Percentiles rank a stretch among this genome's conserved stretches.
These are phyloP conservation scores for Penstemon newberryi DNA, from an alignment of 257 asterid genomes.

Conservation along the genomic window DNA sequence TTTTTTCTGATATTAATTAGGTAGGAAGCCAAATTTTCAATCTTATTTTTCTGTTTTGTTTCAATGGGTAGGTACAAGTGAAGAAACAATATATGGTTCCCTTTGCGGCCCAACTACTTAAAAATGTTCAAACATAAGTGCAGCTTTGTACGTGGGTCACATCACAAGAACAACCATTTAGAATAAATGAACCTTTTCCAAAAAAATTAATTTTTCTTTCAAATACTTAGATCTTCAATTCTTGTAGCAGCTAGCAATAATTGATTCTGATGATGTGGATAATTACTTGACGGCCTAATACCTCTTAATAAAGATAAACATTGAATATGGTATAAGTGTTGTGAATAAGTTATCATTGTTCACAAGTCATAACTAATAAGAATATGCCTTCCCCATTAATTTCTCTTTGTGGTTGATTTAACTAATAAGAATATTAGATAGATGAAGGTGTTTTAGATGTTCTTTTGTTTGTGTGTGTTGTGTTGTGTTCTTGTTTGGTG, in stretches of 20 bases:
- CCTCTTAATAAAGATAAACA: background rate
- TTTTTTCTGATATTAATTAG: background rate
- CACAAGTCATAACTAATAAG: background rate
- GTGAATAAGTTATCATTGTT: background rate
- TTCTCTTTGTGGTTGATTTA: background rate
- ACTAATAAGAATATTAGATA: slow-evolving; percentile 12
- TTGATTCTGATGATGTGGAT: too few species aligned
- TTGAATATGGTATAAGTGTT: background rate
- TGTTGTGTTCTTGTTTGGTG: slow-evolving; percentile 16
- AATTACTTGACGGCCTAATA: background rate
- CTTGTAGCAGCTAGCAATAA: background rate
- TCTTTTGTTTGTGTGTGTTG: background rate
- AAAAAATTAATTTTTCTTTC: background rate
- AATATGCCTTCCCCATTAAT: background rate
- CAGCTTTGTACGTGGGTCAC: slow-evolving; percentile 25
- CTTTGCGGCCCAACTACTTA: slow-evolving; percentile 33
- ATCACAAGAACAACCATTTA: slow-evolving; percentile 26
- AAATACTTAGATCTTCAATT: background rate
- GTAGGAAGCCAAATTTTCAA: slow-evolving; percentile 29
- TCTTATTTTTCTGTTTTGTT: slow-evolving; percentile 15
- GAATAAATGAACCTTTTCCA: slow-evolving; percentile 19
- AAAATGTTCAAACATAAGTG: slow-evolving; percentile 16
- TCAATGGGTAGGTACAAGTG: slow-evolving; percentile 47
- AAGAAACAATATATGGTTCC: slow-evolving; percentile 19
- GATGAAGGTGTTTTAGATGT: slow-evolving; percentile 1